Base-by-base conservation (phyloP, 2,329 filamentous ascomycete genomes). In the Chrysoporthe puriensis region DNA sequence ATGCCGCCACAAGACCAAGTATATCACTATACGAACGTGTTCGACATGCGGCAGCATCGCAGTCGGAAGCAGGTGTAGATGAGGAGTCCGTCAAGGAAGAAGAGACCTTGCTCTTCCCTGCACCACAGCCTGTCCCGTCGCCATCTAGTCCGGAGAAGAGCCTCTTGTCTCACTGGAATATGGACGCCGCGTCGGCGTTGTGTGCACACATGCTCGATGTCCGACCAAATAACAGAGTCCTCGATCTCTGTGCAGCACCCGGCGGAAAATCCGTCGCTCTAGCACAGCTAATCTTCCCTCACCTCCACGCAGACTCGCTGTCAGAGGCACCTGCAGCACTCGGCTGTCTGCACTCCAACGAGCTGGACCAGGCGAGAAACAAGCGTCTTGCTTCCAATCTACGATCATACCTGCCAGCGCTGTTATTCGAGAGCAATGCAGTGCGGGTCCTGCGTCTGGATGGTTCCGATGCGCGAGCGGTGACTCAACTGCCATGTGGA, bases 231-330 rank as follows among this genome's bases (percentile, higher is more conserved):
- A 76, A 80, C 62, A 75, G 76, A 32, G 73, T 81, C 6, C 72
- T 81, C 16, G 79, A 81, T 62, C 73, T 81, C 11, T 81, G 79
- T 66, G 79, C 79, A 5, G 78, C 79, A 1, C 77, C 78, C 43
- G 75, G 77, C 60, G 77, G 76, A 44, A 79, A 79, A 50, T 78
- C 77, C 6, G 70, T 79, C 32, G 72, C 73, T 3, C 68, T 79
- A 40, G 72, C 76, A 1, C 77, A 79, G 62, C 70, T 73, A 7
- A 70, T 81, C 3, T 72, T 71, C 8, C 69, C 71, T 6, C 32
- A 67, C 6, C 68, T 67, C 16, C 67, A 64, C 43, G 70, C 71
- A 26, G 63, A 66, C 14, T 71, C 72, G 11, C 42, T 66, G 1
- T 71, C 71, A 4, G 62, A 69, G 13, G 74, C 76, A 44, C 70